Base-by-base conservation (phyloP, 1,284 basidiomycete species). In the Moesziomyces sp. region DNA sequence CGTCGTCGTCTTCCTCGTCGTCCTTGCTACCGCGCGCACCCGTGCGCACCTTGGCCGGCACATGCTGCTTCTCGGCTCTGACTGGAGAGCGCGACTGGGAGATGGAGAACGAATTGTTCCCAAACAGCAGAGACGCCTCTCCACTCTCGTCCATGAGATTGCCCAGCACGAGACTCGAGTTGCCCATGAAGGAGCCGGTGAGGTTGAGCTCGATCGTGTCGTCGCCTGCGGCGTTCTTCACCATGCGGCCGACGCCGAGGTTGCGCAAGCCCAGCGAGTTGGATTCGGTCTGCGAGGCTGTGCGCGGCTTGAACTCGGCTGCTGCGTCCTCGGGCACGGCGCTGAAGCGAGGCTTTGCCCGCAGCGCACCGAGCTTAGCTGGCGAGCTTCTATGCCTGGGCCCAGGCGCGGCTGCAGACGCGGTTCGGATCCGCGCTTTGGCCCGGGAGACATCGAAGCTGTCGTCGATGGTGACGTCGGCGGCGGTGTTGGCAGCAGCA, bases 91-190 rank as follows among this genome's bases (percentile, higher is more conserved):
- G 43, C 6, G 46, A 46, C 19, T 52, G 46, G 13, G 70, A 63
- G 35, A 63, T 46, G 0, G 56, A 59, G 38, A 68, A 67, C 8
- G 61, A 60, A 35, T 68, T 63, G 55, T 57, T 61, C 3, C 61
- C 71, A 19, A 61, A 64, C 38, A 74, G 43, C 48, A 74, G 6
- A 4, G 53, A 58, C 4, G 54, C 58, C 30, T 74, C 65, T 1
- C 51, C 65, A 28, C 65, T 68, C 30, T 74, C 71, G 47, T 74
- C 71, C 71, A 74, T 68, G 1, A 74, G 35, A 16, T 73, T 73
- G n/a, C 58, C 57, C 13, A 44, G 54, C 18, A 54, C 51, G 34
- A 61, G 48, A 16, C 61, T 65, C 23, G 62, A 54, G 23, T 58
- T 65, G 7, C 52, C 69, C 9, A 72, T 50, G 34, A 66, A 72